Base-by-base conservation (phyloP, 192 early-diverging fungal species). In the Umbelopsis sp. region DNA sequence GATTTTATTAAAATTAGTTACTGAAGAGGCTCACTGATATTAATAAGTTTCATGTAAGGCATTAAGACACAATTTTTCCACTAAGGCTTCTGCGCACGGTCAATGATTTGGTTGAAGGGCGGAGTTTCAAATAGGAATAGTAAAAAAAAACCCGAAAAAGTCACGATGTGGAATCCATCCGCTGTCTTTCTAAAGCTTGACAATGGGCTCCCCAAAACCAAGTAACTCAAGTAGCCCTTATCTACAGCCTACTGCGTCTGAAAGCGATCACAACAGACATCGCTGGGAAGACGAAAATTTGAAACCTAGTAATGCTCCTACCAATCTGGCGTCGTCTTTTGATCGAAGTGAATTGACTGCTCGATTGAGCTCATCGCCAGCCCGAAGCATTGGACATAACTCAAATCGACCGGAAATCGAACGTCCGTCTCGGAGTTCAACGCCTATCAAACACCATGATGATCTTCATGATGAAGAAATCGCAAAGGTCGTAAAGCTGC, bases 401-500 rank as follows among this genome's bases (percentile, higher is more conserved):
- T 20, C 56, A 20, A 16, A 14, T 32, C 25, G 56, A n/a, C 56
- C 26, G 5, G 56, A 62, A 34, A 2, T 62, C 10, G 56, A 62
- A 62, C 56, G 56, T 14, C 25, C 1, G 24, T 20, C 31, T 34
- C 26, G 56, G 56, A 62, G 56, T 7, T 17, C 29, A 12, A 62
- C 56, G 2, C 56, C 56, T 1, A n/a, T 32, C 34, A 29, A 32
- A 12, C 16, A 34, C 20, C 56, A 62, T 62, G 56, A 62, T 34
- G 79, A 85, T 65, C 77, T 85, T 45, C 79, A 81, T 25, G 77
- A 82, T 10, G 81, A 82, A 26, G 80, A 80, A 54, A 77, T 78
- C 21, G 89, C 89, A 21, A 84, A 88, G 71, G 84, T 89, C 20
- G 81, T 91, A 17, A 86, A 84, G 62, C 81, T 85, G 47, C 89